phyloP scores from a whole-genome alignment of 1,284 basidiomycete genomes.

The Golubevia pallescens region DNA sequence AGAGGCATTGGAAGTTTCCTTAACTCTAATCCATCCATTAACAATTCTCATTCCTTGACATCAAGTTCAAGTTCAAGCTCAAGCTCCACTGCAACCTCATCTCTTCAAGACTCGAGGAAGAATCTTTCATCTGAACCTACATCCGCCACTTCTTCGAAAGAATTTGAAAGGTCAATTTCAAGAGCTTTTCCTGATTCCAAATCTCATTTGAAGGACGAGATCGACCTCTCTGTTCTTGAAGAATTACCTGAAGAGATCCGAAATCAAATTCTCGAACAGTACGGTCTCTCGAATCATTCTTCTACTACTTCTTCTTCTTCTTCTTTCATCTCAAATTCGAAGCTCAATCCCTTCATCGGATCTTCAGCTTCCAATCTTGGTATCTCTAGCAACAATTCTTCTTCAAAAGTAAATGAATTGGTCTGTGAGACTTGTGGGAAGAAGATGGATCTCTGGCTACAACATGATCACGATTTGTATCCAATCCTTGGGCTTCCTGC shows the following conservation, averaged over 20 bases:
- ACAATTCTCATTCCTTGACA: too few relatives aligned
- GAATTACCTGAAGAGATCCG: constrained; percentile 30
- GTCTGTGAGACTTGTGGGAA: constrained; percentile 21
- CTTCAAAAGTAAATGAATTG: not conserved
- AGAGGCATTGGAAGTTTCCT: constrained; percentile 23
- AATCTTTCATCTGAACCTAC: too few relatives aligned
- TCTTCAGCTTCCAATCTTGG: not conserved
- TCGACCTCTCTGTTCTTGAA: constrained; percentile 27
- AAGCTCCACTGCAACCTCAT: too few relatives aligned
- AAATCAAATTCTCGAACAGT: constrained; percentile 31
- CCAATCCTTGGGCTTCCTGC: constrained; percentile 26
- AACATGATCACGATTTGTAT: constrained; percentile 46
- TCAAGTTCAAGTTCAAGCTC: too few relatives aligned
- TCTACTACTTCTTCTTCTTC: constrained; percentile 4
- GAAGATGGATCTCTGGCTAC: constrained; percentile 36
- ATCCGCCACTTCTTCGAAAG: constrained; percentile 15
- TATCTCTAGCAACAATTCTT: not conserved
- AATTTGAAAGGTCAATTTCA: not conserved
- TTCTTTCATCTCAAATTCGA: not conserved
- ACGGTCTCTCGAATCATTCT: constrained; percentile 17
- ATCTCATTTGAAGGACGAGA: not conserved
- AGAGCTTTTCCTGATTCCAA: not conserved
- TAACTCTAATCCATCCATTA: too few relatives aligned
- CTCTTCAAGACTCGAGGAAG: too few relatives aligned
- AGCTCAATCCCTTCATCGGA: constrained; percentile 1